Base-by-base conservation (phyloP, 495 filamentous ascomycete genomes). In the Penicillium lividum region DNA sequence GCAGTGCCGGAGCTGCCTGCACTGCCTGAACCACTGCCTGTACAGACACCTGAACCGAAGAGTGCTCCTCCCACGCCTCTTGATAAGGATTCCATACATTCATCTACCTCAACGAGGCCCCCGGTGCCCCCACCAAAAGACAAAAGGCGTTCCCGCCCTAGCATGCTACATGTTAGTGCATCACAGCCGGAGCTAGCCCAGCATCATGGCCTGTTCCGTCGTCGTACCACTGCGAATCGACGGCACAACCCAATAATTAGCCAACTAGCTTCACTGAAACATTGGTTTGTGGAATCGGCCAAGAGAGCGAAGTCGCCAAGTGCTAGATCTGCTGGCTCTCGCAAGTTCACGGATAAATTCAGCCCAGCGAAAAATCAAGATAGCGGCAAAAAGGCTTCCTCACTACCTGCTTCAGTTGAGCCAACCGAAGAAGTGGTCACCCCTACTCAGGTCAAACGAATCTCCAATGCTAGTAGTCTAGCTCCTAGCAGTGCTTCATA, bases 41-140 rank as follows among this genome's bases (percentile, higher is more conserved):
- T 71, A 29, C 68, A 71, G 13, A 73, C 75, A 16, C 72, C 75
- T 10, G 72, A 73, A 10, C 67, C 75, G 25, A 76, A 71, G 30
- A 55, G 40, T 46, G 74, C 74, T 22, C 85, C 88, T 9, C 69
- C 68, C n/a, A 82, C 83, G 3, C 88, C 90, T 1, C 78, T 93
- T 22, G 89, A 93, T 58, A 94, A 93, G 72, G 89, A 90, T 56
- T 86, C 87, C 22, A 79, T 89, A 34, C 81, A 87, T 28, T 91
- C 88, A 18, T 79, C 78, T 28, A 88, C 85, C 58, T 90, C 90
- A 3, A 87, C 87, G 45, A 78, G 84, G 57, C 83, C 87, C 40
- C 92, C 92, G n/a, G 75, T 87, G 49, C 90, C 87, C 11, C 92
- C 92, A 50, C 92, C 92, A 2, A 97, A 96, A 70, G 92, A 97